A percentile compares a stretch with the other conserved stretches of the same genome.
Evolutionary conservation across 352 stramenopile genomes (phyloP).

Genomic region (Pelagophyceae sp.): DNA sequence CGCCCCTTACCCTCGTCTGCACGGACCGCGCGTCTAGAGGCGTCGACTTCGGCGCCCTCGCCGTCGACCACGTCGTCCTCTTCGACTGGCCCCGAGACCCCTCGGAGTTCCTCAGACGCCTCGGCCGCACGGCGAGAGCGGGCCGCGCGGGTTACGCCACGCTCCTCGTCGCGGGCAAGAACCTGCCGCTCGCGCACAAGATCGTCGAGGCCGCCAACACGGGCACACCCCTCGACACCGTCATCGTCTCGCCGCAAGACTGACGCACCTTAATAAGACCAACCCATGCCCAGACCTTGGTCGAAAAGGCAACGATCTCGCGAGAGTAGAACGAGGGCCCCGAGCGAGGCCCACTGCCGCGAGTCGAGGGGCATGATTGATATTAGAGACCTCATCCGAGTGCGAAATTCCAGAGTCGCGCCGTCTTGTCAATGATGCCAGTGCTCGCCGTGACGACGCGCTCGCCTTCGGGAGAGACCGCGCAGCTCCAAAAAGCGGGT

Average conservation of each 20-base stretch:
- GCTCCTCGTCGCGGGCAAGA: conserved; percentile 59
- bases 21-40: conserved; percentile 64
- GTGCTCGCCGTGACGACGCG: too few species aligned
- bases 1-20: conserved; percentile 50
- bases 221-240: neutral
- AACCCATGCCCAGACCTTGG: too few species aligned
- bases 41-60: conserved; percentile 61
- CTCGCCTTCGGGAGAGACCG: too few species aligned
- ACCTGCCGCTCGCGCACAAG: conserved; percentile 50
- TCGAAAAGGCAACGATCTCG: too few species aligned
- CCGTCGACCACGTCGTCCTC: conserved; percentile 58
- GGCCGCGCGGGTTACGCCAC: conserved; percentile 52
- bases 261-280: too few species aligned
- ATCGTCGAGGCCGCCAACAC: neutral
- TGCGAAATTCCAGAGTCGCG: too few species aligned
- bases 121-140: conserved; percentile 57
- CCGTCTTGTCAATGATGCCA: too few species aligned
- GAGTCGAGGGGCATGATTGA: too few species aligned
- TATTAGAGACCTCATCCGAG: too few species aligned
- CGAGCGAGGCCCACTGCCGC: too few species aligned
- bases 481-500: too few species aligned
- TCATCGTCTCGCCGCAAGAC: neutral
- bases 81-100: conserved; percentile 71
- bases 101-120: conserved; percentile 60
- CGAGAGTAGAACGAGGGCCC: too few species aligned